Base-by-base conservation (phyloP, 2,329 filamentous ascomycete species). In the Phialemonium atrogriseum region DNA sequence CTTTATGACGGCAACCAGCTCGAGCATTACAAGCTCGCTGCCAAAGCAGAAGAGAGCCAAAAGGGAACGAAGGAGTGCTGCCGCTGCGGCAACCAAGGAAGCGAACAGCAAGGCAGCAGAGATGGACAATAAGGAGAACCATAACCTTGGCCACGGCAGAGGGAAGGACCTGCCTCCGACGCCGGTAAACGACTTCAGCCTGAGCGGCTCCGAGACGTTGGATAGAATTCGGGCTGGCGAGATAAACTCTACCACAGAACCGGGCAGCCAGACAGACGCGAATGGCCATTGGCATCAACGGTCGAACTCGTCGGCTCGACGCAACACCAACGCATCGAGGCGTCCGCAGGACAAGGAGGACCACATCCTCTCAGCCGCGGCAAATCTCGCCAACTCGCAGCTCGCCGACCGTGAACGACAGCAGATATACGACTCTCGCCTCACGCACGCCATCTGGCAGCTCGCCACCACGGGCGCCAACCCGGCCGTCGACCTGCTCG, bases 391-490 rank as follows among this genome's bases (percentile, higher is more conserved):
- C 8, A 41, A 30, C 24, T 71, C 77, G 31, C 71, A 74, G 7
- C 59, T 80, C 23, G 75, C 74, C 1, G 80, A 85, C 37, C 77
- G 76, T 42, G 80, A 87, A 50, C 74, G 84, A 6, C 80, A 85
- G 49, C 64, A 70, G 36, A 75, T 70, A 7, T 96, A 94, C 54
- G 88, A 96, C 50, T 76, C 72, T 33, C 78, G 87, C 3, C 71
- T 98, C 10, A 96, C 91, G 0, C 84, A 94, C 46, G 80, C 84
- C 9, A 96, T 95, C 44, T 98, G 91, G 91, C 82, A 89, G 37
- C 70, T 93, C 12, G 87, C 91, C 2, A 96, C 89, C 0, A 81
- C 80, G 1, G 83, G 88, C 30, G 87, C 88, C 2, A 96, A 98
- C 51, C 91, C 91, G 0, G 89, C 91, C 1, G 85, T 94, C 0